Evolutionary conservation across 129 eudicot genomes (phyloP).

Genomic region (Chrysanthemum makinoi): DNA sequence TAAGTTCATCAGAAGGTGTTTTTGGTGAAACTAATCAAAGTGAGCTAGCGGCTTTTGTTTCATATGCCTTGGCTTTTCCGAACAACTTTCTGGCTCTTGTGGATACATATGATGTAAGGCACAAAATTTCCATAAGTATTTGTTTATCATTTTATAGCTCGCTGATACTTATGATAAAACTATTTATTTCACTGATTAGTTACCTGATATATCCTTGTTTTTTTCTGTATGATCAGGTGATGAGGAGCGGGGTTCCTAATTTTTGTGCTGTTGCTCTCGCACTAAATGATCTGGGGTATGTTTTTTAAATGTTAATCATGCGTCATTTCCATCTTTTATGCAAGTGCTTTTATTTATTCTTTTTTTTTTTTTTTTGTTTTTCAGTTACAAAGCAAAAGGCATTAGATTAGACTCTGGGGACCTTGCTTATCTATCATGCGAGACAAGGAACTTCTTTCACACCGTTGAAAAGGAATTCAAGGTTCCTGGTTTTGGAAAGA

Average conservation of each 20-base stretch:
- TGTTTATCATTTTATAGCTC: not conserved
- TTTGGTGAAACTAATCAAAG: slow-evolving; percentile 94
- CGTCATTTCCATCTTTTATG: not conserved
- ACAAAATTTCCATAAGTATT: not conserved
- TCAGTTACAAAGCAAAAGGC: slow-evolving; percentile 91
- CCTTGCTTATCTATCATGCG: slow-evolving; percentile 92
- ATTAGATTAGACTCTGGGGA: slow-evolving; percentile 96
- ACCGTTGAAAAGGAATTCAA: slow-evolving; percentile 74
- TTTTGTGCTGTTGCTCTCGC: slow-evolving; percentile 99
- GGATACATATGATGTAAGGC: slow-evolving; percentile 96
- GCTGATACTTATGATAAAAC: not conserved
- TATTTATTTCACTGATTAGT: slow-evolving; percentile 2
- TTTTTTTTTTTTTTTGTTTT: slow-evolving; percentile 13
- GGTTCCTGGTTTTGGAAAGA: slow-evolving; percentile 71
- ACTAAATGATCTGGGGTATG: slow-evolving; percentile 87
- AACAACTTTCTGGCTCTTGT: slow-evolving; percentile 86
- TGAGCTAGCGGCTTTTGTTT: slow-evolving; percentile 92
- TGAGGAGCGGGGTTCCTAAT: slow-evolving; percentile 93
- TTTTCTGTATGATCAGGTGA: slow-evolving; percentile 51
- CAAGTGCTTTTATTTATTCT: not conserved
- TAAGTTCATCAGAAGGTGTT: slow-evolving; percentile 51
- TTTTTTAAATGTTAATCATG: slow-evolving; percentile 15
- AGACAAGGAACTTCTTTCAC: slow-evolving; percentile 73
- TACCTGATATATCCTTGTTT: slow-evolving; percentile 18
- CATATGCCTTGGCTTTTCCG: slow-evolving; percentile 95